Base-by-base conservation (phyloP, 2,329 filamentous ascomycete species). In the Helminthosporium solani region DNA sequence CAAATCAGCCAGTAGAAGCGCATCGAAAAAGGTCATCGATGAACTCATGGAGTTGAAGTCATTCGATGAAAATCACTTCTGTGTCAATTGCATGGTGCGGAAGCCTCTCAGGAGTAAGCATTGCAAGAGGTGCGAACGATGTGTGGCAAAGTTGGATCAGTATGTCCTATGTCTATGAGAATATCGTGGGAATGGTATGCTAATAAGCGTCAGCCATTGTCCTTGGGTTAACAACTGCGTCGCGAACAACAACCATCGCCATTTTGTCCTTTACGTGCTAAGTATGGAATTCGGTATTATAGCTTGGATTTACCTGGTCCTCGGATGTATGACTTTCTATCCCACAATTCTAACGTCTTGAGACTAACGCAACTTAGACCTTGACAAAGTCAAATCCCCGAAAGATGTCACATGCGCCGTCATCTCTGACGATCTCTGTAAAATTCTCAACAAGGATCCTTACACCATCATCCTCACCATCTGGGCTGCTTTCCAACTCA, bases 191-290 rank as follows among this genome's bases (percentile, higher is more conserved):
- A 33, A 4, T 33, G 33, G 7, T 30, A 36, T n/a, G 38, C 63
- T 67, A 52, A 66, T 39, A 3, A 11, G 35, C n/a, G 20, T 21
- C 55, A 95, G 90, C 64, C 94, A 99, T 67, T 99, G 94, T 64
- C 94, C 94, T 0, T 99, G 94, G 94, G 88, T 97, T 19, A 88
- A 95, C 73, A 97, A 96, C 71, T 99, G 94, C 62, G 83, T 99
- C 33, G 94, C 89, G 34, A 82, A 94, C 53, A 97, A 97, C 74
- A 99, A 97, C 68, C 88, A 97, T 64, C 85, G 94, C 12, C 91
- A 96, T 59, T 99, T 99, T 70, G 87, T 96, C 63, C 75, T 96
- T 40, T 99, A 97, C 67, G 80, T 99, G 15, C 74, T 95, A 33
- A 84, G 74, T 60, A 74, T 99, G 52, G 87, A 90, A 44, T 53